phyloP scores from a whole-genome alignment of 108 stramenopile genomes.

The Skeletonema menzelii region DNA sequence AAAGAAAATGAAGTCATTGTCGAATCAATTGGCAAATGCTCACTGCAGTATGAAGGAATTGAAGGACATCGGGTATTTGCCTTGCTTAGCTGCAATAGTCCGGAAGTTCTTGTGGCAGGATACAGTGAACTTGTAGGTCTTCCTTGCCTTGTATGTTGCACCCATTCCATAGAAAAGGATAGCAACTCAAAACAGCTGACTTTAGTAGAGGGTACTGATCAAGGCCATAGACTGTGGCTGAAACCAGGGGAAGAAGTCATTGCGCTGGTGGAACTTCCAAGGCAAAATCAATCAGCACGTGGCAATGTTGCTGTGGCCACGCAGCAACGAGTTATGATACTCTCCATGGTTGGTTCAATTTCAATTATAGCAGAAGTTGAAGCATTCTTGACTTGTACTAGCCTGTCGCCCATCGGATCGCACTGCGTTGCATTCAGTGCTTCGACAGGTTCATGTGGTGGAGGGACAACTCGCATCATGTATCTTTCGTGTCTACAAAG shows the following conservation, averaged over 20 bases:
- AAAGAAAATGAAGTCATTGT: constrained; percentile 32
- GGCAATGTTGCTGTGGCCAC: constrained; percentile 70
- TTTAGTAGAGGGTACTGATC: constrained; percentile 30
- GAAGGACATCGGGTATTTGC: constrained; percentile 59
- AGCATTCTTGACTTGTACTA: constrained; percentile 34
- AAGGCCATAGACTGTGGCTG: constrained; percentile 54
- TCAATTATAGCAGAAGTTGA: constrained; percentile 52
- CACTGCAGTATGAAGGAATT: constrained; percentile 54
- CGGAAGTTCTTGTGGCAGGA: constrained; percentile 52
- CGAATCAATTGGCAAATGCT: constrained; percentile 48
- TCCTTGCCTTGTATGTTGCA: constrained; percentile 52
- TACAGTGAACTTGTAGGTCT: constrained; percentile 33
- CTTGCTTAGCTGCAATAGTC: constrained; percentile 37
- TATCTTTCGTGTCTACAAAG: constrained; percentile 70
- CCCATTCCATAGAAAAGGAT: constrained; percentile 31
- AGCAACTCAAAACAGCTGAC: constrained; percentile 30
- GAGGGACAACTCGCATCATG: constrained; percentile 46
- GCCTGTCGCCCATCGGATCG: constrained; percentile 72
- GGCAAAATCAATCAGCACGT: constrained; percentile 28
- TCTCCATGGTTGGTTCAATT: constrained; percentile 47
- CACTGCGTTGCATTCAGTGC: constrained; percentile 74
- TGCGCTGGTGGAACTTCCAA: constrained; percentile 59
- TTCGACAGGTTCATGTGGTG: constrained; percentile 16
- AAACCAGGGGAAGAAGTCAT: constrained; percentile 61
- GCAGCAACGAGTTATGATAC: constrained; percentile 65